Base-by-base conservation (phyloP, 2,329 filamentous ascomycete genomes). In the Fusarium graminum region DNA sequence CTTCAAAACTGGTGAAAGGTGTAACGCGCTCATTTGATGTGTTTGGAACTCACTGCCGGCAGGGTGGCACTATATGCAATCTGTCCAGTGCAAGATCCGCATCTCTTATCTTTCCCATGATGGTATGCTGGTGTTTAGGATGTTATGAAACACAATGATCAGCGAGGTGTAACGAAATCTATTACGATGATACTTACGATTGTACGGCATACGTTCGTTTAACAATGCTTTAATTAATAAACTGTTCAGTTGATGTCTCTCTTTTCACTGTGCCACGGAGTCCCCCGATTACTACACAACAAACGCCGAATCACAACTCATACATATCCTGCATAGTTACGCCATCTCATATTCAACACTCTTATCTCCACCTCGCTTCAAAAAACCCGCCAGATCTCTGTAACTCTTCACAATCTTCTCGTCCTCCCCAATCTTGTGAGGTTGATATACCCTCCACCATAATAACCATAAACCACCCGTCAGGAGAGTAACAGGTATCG, bases 401-500 rank as follows among this genome's bases (percentile, higher is more conserved):
- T 65, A 14, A 9, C 17, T 43, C 8, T 45, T 56, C 8, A 7
- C 36, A 14, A 34, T 7, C 28, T 29, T 36, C 12, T 53, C 55
- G 12, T 67, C 60, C 8, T 65, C 64, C 0, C 65, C 65, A 36
- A 67, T 62, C 40, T 17, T 25, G 4, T 28, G 19, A 1, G 64
- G 54, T 0, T 45, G 47, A 6, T 41, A 57, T 4, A 39, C 26
- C 19, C 34, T 25, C 52, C 64, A 59, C 52, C 67, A 60, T 3
- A 41, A 28, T 8, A 55, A 61, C 75, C 76, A 77, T 7, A 64
- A 1, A 0, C 43, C 49, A 1, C 65, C 45, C 0, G 75, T 75
- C 0, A 64, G 13, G 0, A 70, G 0, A 0, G 77, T 79, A 0
- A 77, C 63, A 0, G 76, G 75, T 19, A 75, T 42, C 1, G 76